Percentiles rank a stretch among this genome's conserved stretches.
Evolutionary conservation across 768 basidiomycete genomes (phyloP).

Genomic region (Kwoniella dejecticola): DNA sequence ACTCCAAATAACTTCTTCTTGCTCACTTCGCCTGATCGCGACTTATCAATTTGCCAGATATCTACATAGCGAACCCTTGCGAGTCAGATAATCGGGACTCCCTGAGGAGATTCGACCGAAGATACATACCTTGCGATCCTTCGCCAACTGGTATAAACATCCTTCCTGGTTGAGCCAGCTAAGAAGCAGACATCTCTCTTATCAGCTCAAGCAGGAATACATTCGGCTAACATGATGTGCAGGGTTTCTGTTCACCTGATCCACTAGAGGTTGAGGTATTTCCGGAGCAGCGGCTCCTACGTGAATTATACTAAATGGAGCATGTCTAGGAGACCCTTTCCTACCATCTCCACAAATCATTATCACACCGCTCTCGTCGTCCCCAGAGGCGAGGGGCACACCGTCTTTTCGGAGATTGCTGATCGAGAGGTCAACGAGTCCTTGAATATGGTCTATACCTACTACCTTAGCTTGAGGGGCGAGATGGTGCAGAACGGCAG

Average conservation of each 20-base stretch:
- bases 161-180: slow-evolving; percentile 54
- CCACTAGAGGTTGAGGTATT: slow-evolving; percentile 70
- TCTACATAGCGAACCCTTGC: slow-evolving; percentile 12
- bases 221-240: no score
- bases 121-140: slow-evolving; percentile 56
- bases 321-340: slow-evolving; percentile 60
- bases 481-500: slow-evolving; percentile 77
- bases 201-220: no score
- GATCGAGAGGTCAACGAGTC: slow-evolving; percentile 66
- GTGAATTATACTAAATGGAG: slow-evolving; percentile 80
- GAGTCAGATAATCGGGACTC: background rate
- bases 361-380: slow-evolving; percentile 60
- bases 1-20: slow-evolving; percentile 75
- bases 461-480: slow-evolving; percentile 63
- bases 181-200: background rate
- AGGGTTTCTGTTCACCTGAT: slow-evolving; percentile 65
- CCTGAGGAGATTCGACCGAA: background rate
- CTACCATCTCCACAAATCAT: slow-evolving; percentile 79
- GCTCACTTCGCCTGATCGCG: slow-evolving; percentile 66
- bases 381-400: slow-evolving; percentile 58
- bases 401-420: slow-evolving; percentile 71
- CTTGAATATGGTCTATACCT: slow-evolving; percentile 87
- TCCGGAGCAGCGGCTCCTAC: slow-evolving; percentile 87
- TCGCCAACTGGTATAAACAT: slow-evolving; percentile 94
- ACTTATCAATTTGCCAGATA: slow-evolving; percentile 79